Percentiles rank a stretch among this genome's conserved stretches.
These are phyloP conservation scores for Phialemoniopsis sp. DNA, from an alignment of 2,329 filamentous ascomycete species.

Conservation along the genomic window DNA sequence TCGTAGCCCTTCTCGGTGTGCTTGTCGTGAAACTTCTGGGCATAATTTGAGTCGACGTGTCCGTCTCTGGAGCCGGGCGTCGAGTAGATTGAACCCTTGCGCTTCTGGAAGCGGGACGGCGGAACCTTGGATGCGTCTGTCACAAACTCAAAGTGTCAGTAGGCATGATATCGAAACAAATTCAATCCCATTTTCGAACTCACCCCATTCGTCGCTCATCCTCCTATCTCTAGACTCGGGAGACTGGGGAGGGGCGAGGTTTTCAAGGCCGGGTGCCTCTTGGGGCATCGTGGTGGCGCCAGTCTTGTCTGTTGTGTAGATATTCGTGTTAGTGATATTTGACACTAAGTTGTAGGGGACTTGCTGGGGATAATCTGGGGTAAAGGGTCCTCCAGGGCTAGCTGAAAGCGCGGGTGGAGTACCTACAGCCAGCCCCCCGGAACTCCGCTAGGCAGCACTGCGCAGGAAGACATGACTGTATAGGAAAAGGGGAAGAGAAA, in stretches of 20 bases:
- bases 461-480: background rate
- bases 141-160: background rate
- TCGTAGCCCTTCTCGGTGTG: slow-evolving; percentile 45
- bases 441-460: background rate
- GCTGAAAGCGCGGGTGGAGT: background rate
- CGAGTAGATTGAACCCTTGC: slow-evolving; percentile 64
- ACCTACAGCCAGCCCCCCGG: background rate
- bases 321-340: background rate
- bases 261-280: slow-evolving; percentile 12
- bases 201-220: slow-evolving; percentile 46
- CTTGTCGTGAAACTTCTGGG: slow-evolving; percentile 57
- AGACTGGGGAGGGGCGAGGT: slow-evolving; percentile 5
- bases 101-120: slow-evolving; percentile 65
- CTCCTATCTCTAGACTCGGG: slow-evolving; percentile 22
- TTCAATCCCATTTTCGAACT: slow-evolving; percentile 12
- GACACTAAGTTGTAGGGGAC: background rate
- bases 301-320: slow-evolving; percentile 5
- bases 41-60: slow-evolving; percentile 56
- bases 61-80: slow-evolving; percentile 63
- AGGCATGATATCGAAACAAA: background rate
- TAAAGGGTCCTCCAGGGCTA: background rate
- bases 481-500: background rate
- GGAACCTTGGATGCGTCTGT: slow-evolving; percentile 63
- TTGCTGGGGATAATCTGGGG: slow-evolving; percentile 1
- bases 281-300: slow-evolving; percentile 15